These are phyloP conservation scores for Russula compacta DNA, from an alignment of 768 basidiomycete species.

Conservation along the genomic window DNA sequence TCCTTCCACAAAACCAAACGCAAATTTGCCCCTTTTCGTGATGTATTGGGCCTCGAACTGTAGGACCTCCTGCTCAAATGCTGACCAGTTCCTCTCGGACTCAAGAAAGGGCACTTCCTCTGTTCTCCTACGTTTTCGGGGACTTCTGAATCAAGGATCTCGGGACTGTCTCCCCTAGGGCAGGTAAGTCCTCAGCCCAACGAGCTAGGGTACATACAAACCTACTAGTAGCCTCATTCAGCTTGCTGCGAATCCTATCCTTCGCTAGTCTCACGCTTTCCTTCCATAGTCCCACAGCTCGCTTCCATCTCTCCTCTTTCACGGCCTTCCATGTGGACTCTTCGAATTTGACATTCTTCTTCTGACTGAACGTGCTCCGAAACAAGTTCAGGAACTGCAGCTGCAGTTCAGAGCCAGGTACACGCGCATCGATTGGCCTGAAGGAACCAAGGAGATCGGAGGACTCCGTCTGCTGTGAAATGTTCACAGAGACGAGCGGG, in stretches of 20 bases:
- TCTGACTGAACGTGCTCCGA: slow-evolving; percentile 76
- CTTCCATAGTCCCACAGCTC: slow-evolving; percentile 75
- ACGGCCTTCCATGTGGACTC: slow-evolving; percentile 75
- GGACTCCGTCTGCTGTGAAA: slow-evolving; percentile 94
- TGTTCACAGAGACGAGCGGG: slow-evolving; percentile 79
- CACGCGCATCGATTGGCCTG: slow-evolving; percentile 85
- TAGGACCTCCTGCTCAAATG: slow-evolving; percentile 56
- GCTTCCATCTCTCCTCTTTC: slow-evolving; percentile 75
- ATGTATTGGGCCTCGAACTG: slow-evolving; percentile 86
- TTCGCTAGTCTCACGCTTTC: slow-evolving; percentile 63
- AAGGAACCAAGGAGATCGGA: slow-evolving; percentile 92
- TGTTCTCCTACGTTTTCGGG: slow-evolving; percentile 64
- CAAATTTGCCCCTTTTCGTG: slow-evolving; percentile 80
- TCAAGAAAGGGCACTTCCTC: slow-evolving; percentile 35
- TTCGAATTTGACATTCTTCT: slow-evolving; percentile 83
- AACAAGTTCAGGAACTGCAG: slow-evolving; percentile 74
- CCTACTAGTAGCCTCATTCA: slow-evolving; percentile 22
- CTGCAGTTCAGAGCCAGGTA: slow-evolving; percentile 65
- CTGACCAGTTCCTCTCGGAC: slow-evolving; percentile 52
- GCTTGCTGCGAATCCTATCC: slow-evolving; percentile 44
- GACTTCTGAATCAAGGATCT: slow-evolving; percentile 31
- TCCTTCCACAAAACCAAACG: slow-evolving; percentile 93
- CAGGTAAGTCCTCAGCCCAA: neutral
- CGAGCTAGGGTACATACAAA: slow-evolving; percentile 17
- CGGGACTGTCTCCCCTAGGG: slow-evolving; percentile 17